Base-by-base conservation (phyloP, 768 basidiomycete genomes). In the Russula sp. region DNA sequence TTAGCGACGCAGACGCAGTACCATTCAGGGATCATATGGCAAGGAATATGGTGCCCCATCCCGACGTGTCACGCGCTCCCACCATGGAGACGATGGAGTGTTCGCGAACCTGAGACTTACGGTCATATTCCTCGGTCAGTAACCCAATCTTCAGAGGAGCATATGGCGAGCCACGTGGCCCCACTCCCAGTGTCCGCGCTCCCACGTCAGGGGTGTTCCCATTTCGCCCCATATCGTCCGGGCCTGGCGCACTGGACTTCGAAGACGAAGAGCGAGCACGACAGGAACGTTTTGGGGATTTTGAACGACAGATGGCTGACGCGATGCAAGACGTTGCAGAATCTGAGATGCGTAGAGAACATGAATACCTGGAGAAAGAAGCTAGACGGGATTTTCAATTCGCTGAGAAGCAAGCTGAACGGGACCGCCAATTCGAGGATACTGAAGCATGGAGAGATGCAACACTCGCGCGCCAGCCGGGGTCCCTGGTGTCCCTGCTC, bases 291-390 rank as follows among this genome's bases (percentile, higher is more conserved):
- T 77, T 91, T 28, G 79, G 80, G 11, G 85, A 84, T 0, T 78
- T 83, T 22, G 83, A 85, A 57, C 73, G 76, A 22, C 79, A 79
- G 24, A 71, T 90, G 14, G 76, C 78, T 4, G 76, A 81, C 34
- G 76, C 82, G 6, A 76, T 79, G 10, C 76, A 78, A 9, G 78
- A 79, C 2, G 81, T 84, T 0, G 79, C 81, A 40, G 82, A 83
- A 57, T 83, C 82, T 1, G 90, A 92, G 69, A 80, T 83, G 28
- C 77, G 77, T 52, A 82, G 90, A 13, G 89, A 92, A 62, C 73
- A 72, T 9, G 83, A 85, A 34, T 91, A 89, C 75, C 80, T 82
- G 20, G 75, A 76, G 1, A 81, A 83, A 63, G 90, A 92, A 73
- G 84, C 86, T 14, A 84, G 83, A 57, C 78, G 89, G 8, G 79